Evolutionary conservation across 2,329 filamentous ascomycete species (phyloP).

Genomic region (Lasiodiplodia citricola): DNA sequence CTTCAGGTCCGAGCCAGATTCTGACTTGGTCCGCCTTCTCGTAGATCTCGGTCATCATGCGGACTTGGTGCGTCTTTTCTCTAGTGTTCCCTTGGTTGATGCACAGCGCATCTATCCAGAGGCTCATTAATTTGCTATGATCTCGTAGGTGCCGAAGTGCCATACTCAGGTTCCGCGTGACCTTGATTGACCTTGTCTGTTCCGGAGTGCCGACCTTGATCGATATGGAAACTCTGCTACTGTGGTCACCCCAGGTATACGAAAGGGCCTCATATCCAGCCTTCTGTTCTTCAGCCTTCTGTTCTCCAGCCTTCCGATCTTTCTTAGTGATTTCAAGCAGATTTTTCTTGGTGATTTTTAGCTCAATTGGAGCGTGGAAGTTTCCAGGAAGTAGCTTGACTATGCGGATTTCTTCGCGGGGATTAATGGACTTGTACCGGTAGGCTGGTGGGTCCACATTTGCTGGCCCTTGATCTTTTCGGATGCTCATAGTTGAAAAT

Average conservation of each 20-base stretch:
- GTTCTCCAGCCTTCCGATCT: no score
- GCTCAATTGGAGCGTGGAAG: no score
- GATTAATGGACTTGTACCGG: no score
- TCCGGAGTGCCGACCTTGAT: background rate
- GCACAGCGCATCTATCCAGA: slow-evolving; percentile 39
- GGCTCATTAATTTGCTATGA: accelerated
- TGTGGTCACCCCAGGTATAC: background rate
- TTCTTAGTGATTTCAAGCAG: no score
- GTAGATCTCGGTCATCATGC: slow-evolving; percentile 44
- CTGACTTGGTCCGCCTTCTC: slow-evolving; percentile 30
- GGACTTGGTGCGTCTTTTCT: slow-evolving; percentile 41
- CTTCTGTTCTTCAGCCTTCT: no score
- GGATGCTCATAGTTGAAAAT: no score
- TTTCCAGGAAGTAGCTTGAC: no score
- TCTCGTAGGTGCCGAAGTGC: background rate
- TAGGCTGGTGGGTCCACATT: no score
- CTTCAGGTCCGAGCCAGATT: slow-evolving; percentile 31
- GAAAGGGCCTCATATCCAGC: background rate
- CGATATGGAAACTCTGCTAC: background rate
- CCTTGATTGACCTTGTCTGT: background rate
- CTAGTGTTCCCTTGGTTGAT: slow-evolving; percentile 41
- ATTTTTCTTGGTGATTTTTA: no score
- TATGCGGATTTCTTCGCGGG: no score
- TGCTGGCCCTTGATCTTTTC: no score
- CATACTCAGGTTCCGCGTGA: background rate